These are phyloP conservation scores for Pythium chondricola DNA, from an alignment of 352 stramenopile species.

Conservation along the genomic window DNA sequence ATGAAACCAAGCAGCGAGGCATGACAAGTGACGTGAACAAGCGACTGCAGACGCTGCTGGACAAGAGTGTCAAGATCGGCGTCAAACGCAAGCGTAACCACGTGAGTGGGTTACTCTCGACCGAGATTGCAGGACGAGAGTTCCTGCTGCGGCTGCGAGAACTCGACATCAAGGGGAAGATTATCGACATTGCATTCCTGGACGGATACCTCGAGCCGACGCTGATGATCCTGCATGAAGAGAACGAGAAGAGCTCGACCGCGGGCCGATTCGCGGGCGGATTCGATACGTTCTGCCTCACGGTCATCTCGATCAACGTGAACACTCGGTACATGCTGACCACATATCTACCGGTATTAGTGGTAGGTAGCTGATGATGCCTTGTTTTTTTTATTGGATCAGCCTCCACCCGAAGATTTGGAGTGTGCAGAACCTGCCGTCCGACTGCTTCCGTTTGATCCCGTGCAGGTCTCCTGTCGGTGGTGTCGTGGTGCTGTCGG, in stretches of 20 bases:
- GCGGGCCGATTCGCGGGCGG: conserved; percentile 57
- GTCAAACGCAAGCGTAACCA: conserved; percentile 69
- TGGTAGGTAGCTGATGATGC: too few species aligned
- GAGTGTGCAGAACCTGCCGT: conserved; percentile 76
- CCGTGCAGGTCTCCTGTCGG: conserved; percentile 66
- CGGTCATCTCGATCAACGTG: conserved; percentile 84
- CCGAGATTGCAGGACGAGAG: conserved; percentile 65
- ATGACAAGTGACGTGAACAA: conserved; percentile 61
- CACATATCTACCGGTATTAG: too few species aligned
- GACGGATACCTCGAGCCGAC: conserved; percentile 84
- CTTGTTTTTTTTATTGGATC: background rate
- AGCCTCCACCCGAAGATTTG: conserved; percentile 84
- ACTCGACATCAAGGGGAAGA: conserved; percentile 68
- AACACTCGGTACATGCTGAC: conserved; percentile 46
- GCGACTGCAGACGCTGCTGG: conserved; percentile 50
- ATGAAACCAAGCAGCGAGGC: conserved; percentile 61
- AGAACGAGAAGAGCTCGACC: conserved; percentile 71
- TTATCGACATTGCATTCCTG: conserved; percentile 78
- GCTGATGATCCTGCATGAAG: conserved; percentile 82
- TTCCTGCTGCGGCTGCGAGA: conserved; percentile 72
- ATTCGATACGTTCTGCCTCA: conserved; percentile 80
- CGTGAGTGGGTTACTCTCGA: conserved; percentile 55
- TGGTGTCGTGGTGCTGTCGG: conserved; percentile 66
- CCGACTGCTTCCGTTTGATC: conserved; percentile 69
- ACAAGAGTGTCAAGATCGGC: conserved; percentile 81